Conservation (phyloP, 139 green algal species). For the Chlamydomonas incerta region DNA sequence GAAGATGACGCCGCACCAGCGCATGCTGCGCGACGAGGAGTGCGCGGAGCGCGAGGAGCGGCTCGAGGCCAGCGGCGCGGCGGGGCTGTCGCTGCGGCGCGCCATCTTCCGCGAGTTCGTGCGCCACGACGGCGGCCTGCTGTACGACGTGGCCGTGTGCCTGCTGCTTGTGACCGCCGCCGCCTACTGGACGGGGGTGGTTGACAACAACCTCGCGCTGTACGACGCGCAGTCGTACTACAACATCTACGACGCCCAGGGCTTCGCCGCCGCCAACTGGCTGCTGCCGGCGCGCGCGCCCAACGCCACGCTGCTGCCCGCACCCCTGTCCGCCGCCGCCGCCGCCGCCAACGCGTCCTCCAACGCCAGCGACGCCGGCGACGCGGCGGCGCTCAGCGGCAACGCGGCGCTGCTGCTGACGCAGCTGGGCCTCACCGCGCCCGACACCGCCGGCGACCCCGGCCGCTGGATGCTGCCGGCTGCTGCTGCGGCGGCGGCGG, state of each 20-base stretch:
- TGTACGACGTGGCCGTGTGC: constrained; percentile 27
- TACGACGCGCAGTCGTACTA: constrained; percentile 40
- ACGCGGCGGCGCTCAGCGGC: no score
- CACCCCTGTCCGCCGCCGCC: neutral
- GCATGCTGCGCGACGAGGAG: neutral
- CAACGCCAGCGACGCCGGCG: neutral
- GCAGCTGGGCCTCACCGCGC: constrained; percentile 11
- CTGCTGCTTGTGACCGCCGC: constrained; percentile 21
- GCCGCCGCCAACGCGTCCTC: neutral
- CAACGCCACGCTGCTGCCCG: no score
- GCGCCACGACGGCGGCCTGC: constrained; percentile 7
- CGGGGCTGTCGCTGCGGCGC: constrained; percentile 10
- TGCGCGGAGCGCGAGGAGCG: neutral
- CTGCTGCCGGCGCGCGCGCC: constrained; percentile 1
- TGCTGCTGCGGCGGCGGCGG: neutral
- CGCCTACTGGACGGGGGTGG: constrained; percentile 41
- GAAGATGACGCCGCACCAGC: neutral
- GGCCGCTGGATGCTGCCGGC: constrained; percentile 50
- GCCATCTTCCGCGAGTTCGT: constrained; percentile 23
- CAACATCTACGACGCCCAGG: constrained; percentile 50
- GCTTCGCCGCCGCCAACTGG: constrained; percentile 29
- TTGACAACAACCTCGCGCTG: constrained; percentile 1
- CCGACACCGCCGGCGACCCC: constrained; percentile 6
- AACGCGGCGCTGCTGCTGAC: no score
- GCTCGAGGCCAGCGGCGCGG: neutral